Conservation (phyloP, 75 land plant species). For the Cryptomeria japonica region DNA sequence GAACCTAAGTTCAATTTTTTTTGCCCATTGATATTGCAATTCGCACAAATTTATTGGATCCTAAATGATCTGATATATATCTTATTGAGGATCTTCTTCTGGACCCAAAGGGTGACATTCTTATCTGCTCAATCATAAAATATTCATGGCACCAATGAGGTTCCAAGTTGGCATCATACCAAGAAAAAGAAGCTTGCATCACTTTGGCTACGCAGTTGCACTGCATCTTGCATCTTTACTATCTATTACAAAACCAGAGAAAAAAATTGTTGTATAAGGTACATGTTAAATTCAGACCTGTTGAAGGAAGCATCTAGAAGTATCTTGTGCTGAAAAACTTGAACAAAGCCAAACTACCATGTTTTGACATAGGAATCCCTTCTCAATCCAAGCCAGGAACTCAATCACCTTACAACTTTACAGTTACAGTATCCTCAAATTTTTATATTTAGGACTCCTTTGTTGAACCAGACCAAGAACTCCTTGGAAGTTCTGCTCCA, state of each 20-base stretch:
- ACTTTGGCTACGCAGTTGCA: background rate
- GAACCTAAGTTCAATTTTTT: too few relatives aligned
- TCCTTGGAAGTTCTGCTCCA: background rate
- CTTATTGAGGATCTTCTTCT: background rate
- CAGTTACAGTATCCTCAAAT: background rate
- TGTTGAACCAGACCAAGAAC: constrained; percentile 5
- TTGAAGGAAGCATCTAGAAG: background rate
- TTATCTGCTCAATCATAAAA: background rate
- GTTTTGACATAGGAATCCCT: background rate
- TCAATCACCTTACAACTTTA: background rate
- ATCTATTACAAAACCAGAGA: background rate
- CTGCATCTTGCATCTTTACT: background rate
- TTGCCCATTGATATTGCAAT: too few relatives aligned
- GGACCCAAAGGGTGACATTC: background rate
- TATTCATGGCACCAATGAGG: background rate
- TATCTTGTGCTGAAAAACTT: background rate
- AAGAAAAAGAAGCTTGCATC: background rate
- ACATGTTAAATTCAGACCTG: background rate
- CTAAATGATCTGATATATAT: background rate
- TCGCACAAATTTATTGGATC: too few relatives aligned
- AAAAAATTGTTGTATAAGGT: background rate
- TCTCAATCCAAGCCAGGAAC: background rate
- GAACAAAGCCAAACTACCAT: background rate
- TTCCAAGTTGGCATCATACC: background rate
- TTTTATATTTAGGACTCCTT: background rate